These are phyloP conservation scores for Cajanus cajan DNA, from an alignment of 306 rosid species.

Conservation along the genomic window DNA sequence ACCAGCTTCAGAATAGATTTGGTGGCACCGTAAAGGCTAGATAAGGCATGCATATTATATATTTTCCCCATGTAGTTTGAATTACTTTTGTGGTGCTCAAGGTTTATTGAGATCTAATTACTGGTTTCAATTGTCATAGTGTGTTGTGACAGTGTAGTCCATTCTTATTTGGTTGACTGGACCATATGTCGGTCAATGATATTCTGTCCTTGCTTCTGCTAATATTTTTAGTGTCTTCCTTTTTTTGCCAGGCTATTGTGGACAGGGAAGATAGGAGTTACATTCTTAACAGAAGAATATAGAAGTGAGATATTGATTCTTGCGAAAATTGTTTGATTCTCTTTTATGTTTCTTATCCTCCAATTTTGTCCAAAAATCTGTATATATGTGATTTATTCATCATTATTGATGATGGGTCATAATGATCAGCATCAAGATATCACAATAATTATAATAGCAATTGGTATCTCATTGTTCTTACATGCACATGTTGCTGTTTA, in stretches of 20 bases:
- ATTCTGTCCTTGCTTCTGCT: slow-evolving; percentile 21
- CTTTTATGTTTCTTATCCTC: slow-evolving; percentile 11
- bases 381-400: slow-evolving; percentile 17
- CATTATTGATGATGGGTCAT: background rate
- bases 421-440: slow-evolving; percentile 16
- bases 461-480: slow-evolving; percentile 8
- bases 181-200: background rate
- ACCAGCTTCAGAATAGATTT: slow-evolving; percentile 43
- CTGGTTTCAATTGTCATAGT: background rate
- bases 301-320: slow-evolving; percentile 35
- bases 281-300: slow-evolving; percentile 21
- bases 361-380: slow-evolving; percentile 25
- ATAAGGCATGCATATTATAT: slow-evolving; percentile 9
- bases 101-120: background rate
- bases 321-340: slow-evolving; percentile 17
- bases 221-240: slow-evolving; percentile 15
- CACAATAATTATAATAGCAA: slow-evolving; percentile 5
- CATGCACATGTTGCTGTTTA: background rate
- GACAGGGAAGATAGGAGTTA: slow-evolving; percentile 27
- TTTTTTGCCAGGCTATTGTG: slow-evolving; percentile 30
- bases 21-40: slow-evolving; percentile 30
- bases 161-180: background rate
- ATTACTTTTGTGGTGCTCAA: background rate
- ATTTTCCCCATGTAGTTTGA: background rate
- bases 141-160: background rate